Conservation (phyloP, 257 asterid species). For the Solanum paucissectum region DNA sequence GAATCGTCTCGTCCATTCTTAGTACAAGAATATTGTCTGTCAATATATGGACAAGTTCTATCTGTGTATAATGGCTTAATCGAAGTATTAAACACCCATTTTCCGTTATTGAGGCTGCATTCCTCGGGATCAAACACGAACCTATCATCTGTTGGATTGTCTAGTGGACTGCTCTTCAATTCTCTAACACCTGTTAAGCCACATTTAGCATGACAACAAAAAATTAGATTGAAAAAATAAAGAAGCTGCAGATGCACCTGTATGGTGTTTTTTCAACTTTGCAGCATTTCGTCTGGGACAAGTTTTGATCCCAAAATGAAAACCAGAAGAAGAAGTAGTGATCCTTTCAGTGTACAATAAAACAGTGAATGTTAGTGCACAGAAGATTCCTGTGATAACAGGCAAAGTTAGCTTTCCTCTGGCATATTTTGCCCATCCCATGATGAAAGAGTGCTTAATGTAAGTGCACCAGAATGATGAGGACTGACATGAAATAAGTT, state of each 20-base stretch:
- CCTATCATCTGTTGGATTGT: slow-evolving; percentile 59
- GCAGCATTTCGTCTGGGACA: slow-evolving; percentile 39
- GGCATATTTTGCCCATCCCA: slow-evolving; percentile 35
- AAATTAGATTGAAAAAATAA: neutral
- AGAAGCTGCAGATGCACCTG: slow-evolving; percentile 4
- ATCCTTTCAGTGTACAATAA: slow-evolving; percentile 54
- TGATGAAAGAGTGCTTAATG: slow-evolving; percentile 2
- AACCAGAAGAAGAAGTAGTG: slow-evolving; percentile 30
- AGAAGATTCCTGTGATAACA: slow-evolving; percentile 29
- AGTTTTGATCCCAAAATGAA: slow-evolving; percentile 37
- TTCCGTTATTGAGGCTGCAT: slow-evolving; percentile 54
- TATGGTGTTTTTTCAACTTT: slow-evolving; percentile 9
- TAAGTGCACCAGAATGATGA: slow-evolving; percentile 20
- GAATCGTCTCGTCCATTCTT: slow-evolving; percentile 69
- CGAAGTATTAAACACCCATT: slow-evolving; percentile 71
- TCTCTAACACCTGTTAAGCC: slow-evolving; percentile 20
- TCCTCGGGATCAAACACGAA: slow-evolving; percentile 75
- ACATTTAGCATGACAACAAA: neutral
- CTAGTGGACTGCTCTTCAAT: slow-evolving; percentile 23
- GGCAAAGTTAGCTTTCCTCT: slow-evolving; percentile 42
- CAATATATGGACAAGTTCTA: slow-evolving; percentile 64
- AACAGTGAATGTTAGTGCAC: slow-evolving; percentile 33
- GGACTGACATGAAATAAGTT: slow-evolving; percentile 3
- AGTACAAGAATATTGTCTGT: slow-evolving; percentile 72
- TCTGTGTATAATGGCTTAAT: slow-evolving; percentile 65